Evolutionary conservation across 1,139 yeast species (phyloP), one percentile per base, ranked within the genome.

Genomic region (Hyphopichia pseudoburtonii): DNA sequence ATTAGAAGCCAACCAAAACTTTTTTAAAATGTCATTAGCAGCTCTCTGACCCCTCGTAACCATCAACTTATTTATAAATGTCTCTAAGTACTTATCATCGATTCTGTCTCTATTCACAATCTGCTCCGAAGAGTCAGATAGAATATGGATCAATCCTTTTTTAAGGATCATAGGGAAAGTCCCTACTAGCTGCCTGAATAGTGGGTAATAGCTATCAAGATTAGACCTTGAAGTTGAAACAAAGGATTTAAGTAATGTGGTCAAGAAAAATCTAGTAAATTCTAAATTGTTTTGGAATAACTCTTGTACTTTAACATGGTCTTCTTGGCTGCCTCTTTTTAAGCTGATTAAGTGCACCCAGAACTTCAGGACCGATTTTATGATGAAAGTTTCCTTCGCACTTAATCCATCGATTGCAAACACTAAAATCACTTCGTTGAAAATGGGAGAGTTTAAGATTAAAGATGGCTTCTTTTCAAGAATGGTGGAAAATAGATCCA

Each of bases 1-100:
- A 44, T 77, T 78, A 7, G 57, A 60, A 21, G 66, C 64, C 18
- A 81, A 61, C 95, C 95, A 86, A 48, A 81, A 81, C 39, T 73
- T 76, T 46, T 76, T 79, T 15, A 84, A 64, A 0, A 82, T 64
- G 1, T 69, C 75, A 35, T 74, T 70, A 1, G 83, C 82, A 36
- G 72, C 70, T 39, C 87, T 63, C 30, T 75, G 77, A 0, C 94
- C 94, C 44, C 89, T 67, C 0, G 88, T 78, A 6, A 80, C 41
- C 59, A 81, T 56, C 14, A 86, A 48, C 54, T 79, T 80, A 38
- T 72, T 76, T 4, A 80, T 54, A 45, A 85, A 78, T 2, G 62
- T 50, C 7, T 64, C 63, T 38, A 55, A 52, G 6, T 49, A 53
- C 17, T 50, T 42, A 29, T 45, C 52, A 15, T 51, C 52, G 4